Base-by-base conservation (phyloP, 2,329 filamentous ascomycete genomes). In the Clonostachys chloroleuca region DNA sequence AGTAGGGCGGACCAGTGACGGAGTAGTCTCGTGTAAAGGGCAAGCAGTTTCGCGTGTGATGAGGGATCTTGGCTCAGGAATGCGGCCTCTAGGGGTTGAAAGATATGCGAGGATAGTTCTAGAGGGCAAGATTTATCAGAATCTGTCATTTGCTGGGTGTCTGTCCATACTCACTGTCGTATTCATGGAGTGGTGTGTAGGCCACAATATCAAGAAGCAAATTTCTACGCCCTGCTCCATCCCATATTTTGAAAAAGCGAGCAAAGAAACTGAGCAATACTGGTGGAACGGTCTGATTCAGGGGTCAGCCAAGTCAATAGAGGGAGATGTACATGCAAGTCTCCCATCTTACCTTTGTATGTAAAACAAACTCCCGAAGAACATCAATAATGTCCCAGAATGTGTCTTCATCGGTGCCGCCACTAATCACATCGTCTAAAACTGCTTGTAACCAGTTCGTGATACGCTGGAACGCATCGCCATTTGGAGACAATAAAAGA, bases 1-100 rank as follows among this genome's bases (percentile, higher is more conserved):
- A 83, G 62, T 4, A 63, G 51, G 10, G 69, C 59, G 7, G 67
- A 69, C 82, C 82, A 86, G 49, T 82, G 77, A 12, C 73, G 77
- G 42, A 92, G 74, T 6, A 95, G 68, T 12, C 66, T 64, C 2
- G 78, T 83, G 63, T 92, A 94, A 51, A 90, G 83, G 2, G 64
- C 63, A 4, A 94, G 73, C 3, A 95, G 67, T 3, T 70, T 70
- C 0, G 78, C 59, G 54, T 84, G 84, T 1, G 83, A 80, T 6
- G 69, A 57, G 0, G 72, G 49, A 1, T 69, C 70, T 40, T 74
- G 71, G 53, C 78, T 70, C 10, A 81, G 62, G 1, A 82, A 57
- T 18, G 67, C 69, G 1, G 63, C 62, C 55, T 86, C 80, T 12
- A 86, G 63, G 2, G 69, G 71, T 20, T 66, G 57, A 17, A 85